These are phyloP conservation scores for Corylus heterophylla DNA, from an alignment of 306 rosid species.

Conservation along the genomic window DNA sequence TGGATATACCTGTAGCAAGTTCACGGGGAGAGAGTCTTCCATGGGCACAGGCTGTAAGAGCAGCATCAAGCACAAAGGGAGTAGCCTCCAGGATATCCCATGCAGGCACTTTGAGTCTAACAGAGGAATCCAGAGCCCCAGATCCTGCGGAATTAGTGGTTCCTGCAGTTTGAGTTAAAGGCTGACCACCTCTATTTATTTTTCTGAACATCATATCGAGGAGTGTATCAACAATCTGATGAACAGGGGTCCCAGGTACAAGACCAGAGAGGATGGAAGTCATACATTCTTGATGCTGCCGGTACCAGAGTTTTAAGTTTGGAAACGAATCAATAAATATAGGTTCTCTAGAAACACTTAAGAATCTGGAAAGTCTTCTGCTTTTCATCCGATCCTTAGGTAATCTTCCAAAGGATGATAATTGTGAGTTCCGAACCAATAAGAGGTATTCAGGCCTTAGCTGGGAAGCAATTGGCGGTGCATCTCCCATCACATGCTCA, in stretches of 20 bases:
- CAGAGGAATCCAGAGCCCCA: slow-evolving; percentile 55
- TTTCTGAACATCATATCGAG: slow-evolving; percentile 73
- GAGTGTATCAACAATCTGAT: slow-evolving; percentile 76
- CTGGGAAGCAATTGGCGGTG: slow-evolving; percentile 66
- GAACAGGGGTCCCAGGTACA: slow-evolving; percentile 66
- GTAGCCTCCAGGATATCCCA: slow-evolving; percentile 95
- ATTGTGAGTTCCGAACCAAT: slow-evolving; percentile 62
- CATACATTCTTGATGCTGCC: slow-evolving; percentile 83
- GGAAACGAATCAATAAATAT: slow-evolving; percentile 77
- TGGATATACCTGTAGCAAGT: slow-evolving; percentile 74
- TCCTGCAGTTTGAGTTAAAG: slow-evolving; percentile 62
- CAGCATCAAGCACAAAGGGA: slow-evolving; percentile 92
- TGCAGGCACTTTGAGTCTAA: slow-evolving; percentile 83
- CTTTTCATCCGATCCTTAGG: slow-evolving; percentile 49
- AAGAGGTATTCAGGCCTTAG: slow-evolving; percentile 80
- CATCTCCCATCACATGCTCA: slow-evolving; percentile 63
- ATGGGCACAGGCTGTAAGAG: slow-evolving; percentile 87
- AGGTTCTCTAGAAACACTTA: slow-evolving; percentile 48
- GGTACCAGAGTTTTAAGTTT: slow-evolving; percentile 76
- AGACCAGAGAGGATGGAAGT: slow-evolving; percentile 71
- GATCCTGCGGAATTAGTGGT: slow-evolving; percentile 63
- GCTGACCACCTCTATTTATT: slow-evolving; percentile 53
- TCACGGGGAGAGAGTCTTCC: slow-evolving; percentile 85
- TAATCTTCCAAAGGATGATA: slow-evolving; percentile 59
- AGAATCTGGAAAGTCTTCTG: slow-evolving; percentile 56